Base-by-base conservation (phyloP, 768 basidiomycete species). In the Psilocybe azurescens region DNA sequence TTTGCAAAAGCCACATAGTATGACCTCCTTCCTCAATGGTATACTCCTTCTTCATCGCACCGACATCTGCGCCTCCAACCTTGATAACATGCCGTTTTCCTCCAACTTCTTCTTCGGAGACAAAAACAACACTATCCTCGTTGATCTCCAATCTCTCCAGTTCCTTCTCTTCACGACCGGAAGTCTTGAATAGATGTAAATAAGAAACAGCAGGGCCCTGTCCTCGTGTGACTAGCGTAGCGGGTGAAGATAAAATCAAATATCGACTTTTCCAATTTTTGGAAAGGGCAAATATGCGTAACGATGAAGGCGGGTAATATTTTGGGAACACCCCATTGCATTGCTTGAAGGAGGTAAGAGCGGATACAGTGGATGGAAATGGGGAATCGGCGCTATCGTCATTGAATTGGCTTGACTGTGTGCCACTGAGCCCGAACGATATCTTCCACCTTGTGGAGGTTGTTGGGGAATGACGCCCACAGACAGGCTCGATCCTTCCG, bases 131-230 rank as follows among this genome's bases (percentile, higher is more conserved):
- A 53, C 87, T 91, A 36, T 89, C 85, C 66, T 90, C 89, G 61
- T 88, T 88, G 65, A 94, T 91, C 69, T 88, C 86, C 36, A 93
- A 74, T 47, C 92, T 79, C 72, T 94, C 90, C 5, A 92, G 63
- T 73, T 94, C 92, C 54, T 77, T 83, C 64, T 91, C 90, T 18
- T 88, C 86, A 9, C 79, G 73, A 10, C 76, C 75, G 3, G 81
- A 65, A 8, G 82, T 79, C 71, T 92, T 91, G 79, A 93, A 94
- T 39, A 94, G 72, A 70, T 94, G 92, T 32, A 93, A 77, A 69
- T 90, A 87, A 14, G 83, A 86, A 24, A 78, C 78, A 13, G 78
- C 73, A 13, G 82, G 80, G 6, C 71, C 72, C 29, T 77, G 71
- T 53, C 70, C 72, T 59, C 71, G 66, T 13, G 78, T 75, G 61